Evolutionary conservation across 108 stramenopile species (phyloP).

Genomic region (Skeletonema marinoi): DNA sequence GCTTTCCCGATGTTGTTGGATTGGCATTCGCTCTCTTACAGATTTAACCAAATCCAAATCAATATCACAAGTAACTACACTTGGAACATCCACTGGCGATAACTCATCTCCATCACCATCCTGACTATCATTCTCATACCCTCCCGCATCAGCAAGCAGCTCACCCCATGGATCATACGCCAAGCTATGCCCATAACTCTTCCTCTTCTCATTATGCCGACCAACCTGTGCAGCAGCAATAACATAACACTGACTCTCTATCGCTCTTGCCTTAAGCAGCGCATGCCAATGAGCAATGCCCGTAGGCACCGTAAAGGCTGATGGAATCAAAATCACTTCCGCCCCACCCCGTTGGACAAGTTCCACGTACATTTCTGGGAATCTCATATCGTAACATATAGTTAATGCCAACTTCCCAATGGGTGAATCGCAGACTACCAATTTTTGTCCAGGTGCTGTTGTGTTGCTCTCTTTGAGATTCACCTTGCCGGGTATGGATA

Average conservation of each 20-base stretch:
- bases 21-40: conserved; percentile 82
- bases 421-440: conserved; percentile 86
- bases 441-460: conserved; percentile 76
- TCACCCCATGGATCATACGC: conserved; percentile 82
- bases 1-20: conserved; percentile 66
- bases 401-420: conserved; percentile 88
- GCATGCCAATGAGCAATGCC: conserved; percentile 97
- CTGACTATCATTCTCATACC: conserved; percentile 30
- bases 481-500: conserved; percentile 77
- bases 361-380: conserved; percentile 85
- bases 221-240: conserved; percentile 96
- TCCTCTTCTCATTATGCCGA: conserved; percentile 80
- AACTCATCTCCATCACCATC: background rate
- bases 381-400: conserved; percentile 96
- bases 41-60: conserved; percentile 56
- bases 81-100: conserved; percentile 47
- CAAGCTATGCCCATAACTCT: conserved; percentile 87
- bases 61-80: conserved; percentile 68
- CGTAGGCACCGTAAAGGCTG: conserved; percentile 96
- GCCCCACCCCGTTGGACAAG: conserved; percentile 67
- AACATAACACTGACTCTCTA: conserved; percentile 95
- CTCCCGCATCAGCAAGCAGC: conserved; percentile 62
- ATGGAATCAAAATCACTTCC: conserved; percentile 86
- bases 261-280: conserved; percentile 88
- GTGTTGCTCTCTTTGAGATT: conserved; percentile 77